These are phyloP conservation scores for Solanum paucissectum DNA, from an alignment of 257 asterid genomes.

Conservation along the genomic window DNA sequence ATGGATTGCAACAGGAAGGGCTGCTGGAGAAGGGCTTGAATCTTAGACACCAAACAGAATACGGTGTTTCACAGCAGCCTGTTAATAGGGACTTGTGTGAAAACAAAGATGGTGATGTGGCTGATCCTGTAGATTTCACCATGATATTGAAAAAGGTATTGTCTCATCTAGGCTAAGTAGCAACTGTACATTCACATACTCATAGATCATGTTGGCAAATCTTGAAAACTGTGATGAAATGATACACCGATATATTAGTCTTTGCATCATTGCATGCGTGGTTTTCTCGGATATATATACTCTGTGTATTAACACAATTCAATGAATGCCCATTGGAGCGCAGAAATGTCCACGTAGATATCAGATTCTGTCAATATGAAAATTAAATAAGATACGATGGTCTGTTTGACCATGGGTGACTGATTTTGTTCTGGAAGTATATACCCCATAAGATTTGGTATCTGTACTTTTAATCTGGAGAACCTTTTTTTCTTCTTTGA, in stretches of 20 bases:
- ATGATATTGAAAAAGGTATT: constrained; percentile 72
- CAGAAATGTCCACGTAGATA: neutral
- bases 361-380: neutral
- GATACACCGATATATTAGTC: neutral
- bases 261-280: neutral
- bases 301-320: neutral
- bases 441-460: neutral
- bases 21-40: constrained; percentile 18
- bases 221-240: neutral
- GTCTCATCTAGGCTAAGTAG: neutral
- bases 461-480: neutral
- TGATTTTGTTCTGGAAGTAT: neutral
- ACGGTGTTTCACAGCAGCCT: constrained; percentile 21
- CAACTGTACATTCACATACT: neutral
- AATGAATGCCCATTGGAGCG: neutral
- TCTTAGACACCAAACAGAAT: constrained; percentile 30
- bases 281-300: neutral
- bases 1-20: constrained; percentile 24
- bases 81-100: constrained; percentile 18
- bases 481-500: neutral
- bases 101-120: constrained; percentile 22
- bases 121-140: constrained; percentile 29
- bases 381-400: neutral
- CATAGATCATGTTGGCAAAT: neutral
- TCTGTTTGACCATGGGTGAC: neutral